Evolutionary conservation across 306 rosid species (phyloP).

Genomic region (Rosa persica): DNA sequence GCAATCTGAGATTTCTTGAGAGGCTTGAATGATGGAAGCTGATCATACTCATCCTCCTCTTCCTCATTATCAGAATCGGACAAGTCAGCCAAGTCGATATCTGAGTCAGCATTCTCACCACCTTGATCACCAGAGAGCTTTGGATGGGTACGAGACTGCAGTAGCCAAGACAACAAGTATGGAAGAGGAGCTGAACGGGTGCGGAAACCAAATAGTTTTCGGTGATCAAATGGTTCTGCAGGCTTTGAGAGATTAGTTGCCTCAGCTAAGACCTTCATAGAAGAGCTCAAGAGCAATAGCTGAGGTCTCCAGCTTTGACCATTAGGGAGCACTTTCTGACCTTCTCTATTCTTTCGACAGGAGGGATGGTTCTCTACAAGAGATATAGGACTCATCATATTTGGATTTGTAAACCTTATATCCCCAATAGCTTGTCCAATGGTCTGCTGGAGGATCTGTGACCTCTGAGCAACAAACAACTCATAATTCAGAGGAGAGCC

Average conservation of each 20-base stretch:
- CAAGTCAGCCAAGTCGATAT: slow-evolving; percentile 78
- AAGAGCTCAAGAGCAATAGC: slow-evolving; percentile 75
- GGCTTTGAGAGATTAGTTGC: slow-evolving; percentile 66
- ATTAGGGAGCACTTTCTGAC: slow-evolving; percentile 93
- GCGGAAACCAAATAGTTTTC: slow-evolving; percentile 88
- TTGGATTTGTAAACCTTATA: slow-evolving; percentile 79
- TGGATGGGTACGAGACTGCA: slow-evolving; percentile 92
- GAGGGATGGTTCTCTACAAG: slow-evolving; percentile 96
- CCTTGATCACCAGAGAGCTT: slow-evolving; percentile 87
- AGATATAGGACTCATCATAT: slow-evolving; percentile 79
- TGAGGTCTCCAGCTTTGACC: slow-evolving; percentile 94
- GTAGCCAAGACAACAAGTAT: slow-evolving; percentile 76
- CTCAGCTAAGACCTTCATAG: slow-evolving; percentile 86
- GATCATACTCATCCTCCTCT: slow-evolving; percentile 91
- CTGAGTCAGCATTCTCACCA: slow-evolving; percentile 93
- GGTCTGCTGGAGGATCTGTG: slow-evolving; percentile 86
- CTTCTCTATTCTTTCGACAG: slow-evolving; percentile 93
- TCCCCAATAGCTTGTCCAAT: slow-evolving; percentile 98
- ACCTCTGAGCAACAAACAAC: slow-evolving; percentile 87
- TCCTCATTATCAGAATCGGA: slow-evolving; percentile 88
- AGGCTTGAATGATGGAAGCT: slow-evolving; percentile 95
- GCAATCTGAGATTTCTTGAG: slow-evolving; percentile 82
- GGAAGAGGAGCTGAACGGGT: slow-evolving; percentile 91
- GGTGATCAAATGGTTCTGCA: slow-evolving; percentile 70
- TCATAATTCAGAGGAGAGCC: slow-evolving; percentile 90